These are phyloP conservation scores for Limonium bicolor DNA, from an alignment of 148 eudicot genomes.

Conservation along the genomic window DNA sequence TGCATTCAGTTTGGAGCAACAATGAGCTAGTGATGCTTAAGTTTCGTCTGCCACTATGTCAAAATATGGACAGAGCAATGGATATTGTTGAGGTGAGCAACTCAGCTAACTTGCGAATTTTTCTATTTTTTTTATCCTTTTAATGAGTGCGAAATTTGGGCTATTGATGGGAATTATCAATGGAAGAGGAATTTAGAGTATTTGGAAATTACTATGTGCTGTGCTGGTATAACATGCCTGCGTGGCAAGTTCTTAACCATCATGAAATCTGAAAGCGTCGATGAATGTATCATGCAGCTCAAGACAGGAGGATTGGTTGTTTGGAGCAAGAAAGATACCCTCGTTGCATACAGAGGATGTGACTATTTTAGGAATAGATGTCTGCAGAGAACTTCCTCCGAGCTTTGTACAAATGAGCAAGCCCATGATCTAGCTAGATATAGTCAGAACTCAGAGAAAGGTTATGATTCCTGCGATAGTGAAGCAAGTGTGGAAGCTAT, in stretches of 20 bases:
- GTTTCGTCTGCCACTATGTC: constrained; percentile 66
- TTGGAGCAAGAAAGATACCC: constrained; percentile 68
- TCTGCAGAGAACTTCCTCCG: constrained; percentile 4
- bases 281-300: constrained; percentile 30
- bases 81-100: constrained; percentile 97
- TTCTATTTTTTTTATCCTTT: no score
- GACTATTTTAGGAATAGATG: constrained; percentile 16
- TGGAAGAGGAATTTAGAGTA: no score
- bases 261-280: no score
- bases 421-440: constrained; percentile 4
- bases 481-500: neutral
- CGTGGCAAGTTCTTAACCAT: neutral
- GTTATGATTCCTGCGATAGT: neutral
- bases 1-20: constrained; percentile 48
- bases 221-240: no score
- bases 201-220: no score
- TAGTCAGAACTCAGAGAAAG: constrained; percentile 5
- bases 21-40: constrained; percentile 72
- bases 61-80: constrained; percentile 81
- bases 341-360: constrained; percentile 75
- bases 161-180: no score
- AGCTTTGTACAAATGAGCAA: constrained; percentile 5
- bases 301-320: constrained; percentile 93
- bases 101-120: no score
- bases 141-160: no score